A percentile compares a stretch with the other conserved stretches of the same genome.
Conservation (phyloP, 2,329 filamentous ascomycete species). For the Calonectria ilicicola region DNA sequence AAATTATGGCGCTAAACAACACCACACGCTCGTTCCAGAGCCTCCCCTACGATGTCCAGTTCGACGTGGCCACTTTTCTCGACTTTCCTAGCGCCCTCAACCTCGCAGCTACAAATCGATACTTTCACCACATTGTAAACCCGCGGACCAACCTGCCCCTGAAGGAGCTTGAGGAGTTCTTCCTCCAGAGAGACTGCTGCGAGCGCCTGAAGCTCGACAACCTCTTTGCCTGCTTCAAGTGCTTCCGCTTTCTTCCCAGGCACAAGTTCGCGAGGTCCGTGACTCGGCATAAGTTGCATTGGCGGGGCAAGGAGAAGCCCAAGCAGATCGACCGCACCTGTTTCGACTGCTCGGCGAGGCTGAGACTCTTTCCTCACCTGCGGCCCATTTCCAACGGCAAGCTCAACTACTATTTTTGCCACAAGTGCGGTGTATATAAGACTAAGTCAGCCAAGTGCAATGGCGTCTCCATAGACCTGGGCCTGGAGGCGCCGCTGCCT, state of each 20-base stretch:
- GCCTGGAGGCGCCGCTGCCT: neutral
- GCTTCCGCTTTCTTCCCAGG: conserved; percentile 23
- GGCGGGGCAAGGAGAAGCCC: neutral
- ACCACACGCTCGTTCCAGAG: conserved; percentile 1
- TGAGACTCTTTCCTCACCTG: conserved; percentile 14
- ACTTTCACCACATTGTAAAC: conserved; percentile 21
- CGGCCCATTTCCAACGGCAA: conserved; percentile 5
- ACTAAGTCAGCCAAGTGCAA: conserved; percentile 29
- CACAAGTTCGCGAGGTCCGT: conserved; percentile 25
- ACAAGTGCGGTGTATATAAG: conserved; percentile 30
- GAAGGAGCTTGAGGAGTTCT: neutral
- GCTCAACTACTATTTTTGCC: conserved; percentile 36
- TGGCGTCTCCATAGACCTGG: neutral
- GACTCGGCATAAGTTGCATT: neutral
- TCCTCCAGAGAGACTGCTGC: conserved; percentile 9
- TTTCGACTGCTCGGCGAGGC: conserved; percentile 30
- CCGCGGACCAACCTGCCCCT: conserved; percentile 5
- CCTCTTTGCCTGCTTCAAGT: conserved; percentile 32
- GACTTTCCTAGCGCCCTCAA: conserved; percentile 20
- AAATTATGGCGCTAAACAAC: conserved; percentile 20
- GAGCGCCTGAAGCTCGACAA: neutral
- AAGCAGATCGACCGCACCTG: conserved; percentile 21
- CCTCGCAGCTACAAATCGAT: conserved; percentile 25
- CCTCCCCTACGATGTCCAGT: conserved; percentile 35
- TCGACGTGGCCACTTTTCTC: conserved; percentile 24